Evolutionary conservation across 805 yeast species (phyloP).

Genomic region (Pichia thaimueangensis): DNA sequence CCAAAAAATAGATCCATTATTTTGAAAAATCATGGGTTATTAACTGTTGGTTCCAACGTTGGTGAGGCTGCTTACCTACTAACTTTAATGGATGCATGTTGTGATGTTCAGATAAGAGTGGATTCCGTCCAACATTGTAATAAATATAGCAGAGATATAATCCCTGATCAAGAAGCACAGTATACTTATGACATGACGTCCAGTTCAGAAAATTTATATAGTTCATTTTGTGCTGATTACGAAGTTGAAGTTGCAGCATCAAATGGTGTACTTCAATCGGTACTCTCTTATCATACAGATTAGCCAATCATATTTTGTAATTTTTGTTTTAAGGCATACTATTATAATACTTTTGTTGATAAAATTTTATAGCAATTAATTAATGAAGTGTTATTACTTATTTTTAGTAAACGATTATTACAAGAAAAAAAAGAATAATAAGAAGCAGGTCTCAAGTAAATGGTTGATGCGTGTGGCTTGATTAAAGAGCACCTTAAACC

Average conservation of each 20-base stretch:
- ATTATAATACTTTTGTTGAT: no score
- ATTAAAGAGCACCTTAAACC: no score
- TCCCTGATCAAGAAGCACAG: constrained; percentile 3
- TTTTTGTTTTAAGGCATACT: no score
- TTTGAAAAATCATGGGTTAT: constrained; percentile 65
- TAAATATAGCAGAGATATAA: constrained; percentile 3
- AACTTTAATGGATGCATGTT: constrained; percentile 1
- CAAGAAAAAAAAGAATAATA: no score
- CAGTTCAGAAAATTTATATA: constrained; percentile 1
- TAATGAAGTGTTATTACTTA: no score
- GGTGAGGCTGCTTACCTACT: constrained; percentile 47
- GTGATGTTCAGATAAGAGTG: constrained; percentile 3
- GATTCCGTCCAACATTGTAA: constrained; percentile 3
- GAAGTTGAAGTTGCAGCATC: constrained; percentile 6
- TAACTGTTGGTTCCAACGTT: constrained; percentile 63
- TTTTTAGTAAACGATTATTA: no score
- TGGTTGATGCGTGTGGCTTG: no score
- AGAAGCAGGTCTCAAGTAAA: no score
- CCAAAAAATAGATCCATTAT: constrained; percentile 47
- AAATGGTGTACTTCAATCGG: constrained; percentile 1
- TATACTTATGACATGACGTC: constrained; percentile 6
- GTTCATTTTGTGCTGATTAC: constrained; percentile 6
- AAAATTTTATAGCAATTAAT: no score
- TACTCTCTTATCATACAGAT: constrained; percentile 1
- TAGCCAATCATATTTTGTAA: no score